Conservation (phyloP, 202 grass and related monocot species). For the Cymbopogon flexuosus region DNA sequence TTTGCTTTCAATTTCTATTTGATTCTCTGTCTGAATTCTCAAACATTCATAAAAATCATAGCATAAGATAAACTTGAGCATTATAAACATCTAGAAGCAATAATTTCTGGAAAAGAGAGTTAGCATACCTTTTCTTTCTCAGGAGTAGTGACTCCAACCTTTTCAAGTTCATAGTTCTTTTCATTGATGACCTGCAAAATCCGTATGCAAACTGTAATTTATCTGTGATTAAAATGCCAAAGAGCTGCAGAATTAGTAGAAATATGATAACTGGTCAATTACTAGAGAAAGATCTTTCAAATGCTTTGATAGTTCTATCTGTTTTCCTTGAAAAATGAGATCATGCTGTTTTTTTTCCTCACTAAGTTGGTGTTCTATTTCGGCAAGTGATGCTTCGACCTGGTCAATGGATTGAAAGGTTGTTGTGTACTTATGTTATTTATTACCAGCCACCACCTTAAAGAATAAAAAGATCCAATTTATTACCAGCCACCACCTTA, state of each 20-base stretch:
- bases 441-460: constrained; percentile 15
- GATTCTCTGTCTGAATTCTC: too few relatives aligned
- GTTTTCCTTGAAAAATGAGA: constrained; percentile 82
- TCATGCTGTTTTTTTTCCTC: constrained; percentile 77
- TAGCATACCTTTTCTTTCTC: too few relatives aligned
- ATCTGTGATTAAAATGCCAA: constrained; percentile 13
- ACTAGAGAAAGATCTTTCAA: constrained; percentile 74
- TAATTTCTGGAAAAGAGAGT: too few relatives aligned
- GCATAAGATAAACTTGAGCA: too few relatives aligned
- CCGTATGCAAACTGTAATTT: not conserved
- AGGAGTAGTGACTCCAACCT: too few relatives aligned
- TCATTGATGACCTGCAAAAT: too few relatives aligned
- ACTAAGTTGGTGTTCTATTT: constrained; percentile 63
- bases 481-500: too few relatives aligned
- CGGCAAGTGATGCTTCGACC: constrained; percentile 53
- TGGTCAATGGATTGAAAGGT: constrained; percentile 36
- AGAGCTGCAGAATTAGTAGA: constrained; percentile 9
- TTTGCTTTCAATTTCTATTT: too few relatives aligned
- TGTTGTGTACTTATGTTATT: constrained; percentile 5
- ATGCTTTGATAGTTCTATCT: constrained; percentile 89
- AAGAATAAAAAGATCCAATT: constrained; percentile 3
- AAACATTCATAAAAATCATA: too few relatives aligned
- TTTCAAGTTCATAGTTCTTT: too few relatives aligned
- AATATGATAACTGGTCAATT: constrained; percentile 76
- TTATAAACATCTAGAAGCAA: too few relatives aligned